These are phyloP conservation scores for Mycosphaerella sp. DNA, from an alignment of 2,329 filamentous ascomycete genomes.

Conservation along the genomic window DNA sequence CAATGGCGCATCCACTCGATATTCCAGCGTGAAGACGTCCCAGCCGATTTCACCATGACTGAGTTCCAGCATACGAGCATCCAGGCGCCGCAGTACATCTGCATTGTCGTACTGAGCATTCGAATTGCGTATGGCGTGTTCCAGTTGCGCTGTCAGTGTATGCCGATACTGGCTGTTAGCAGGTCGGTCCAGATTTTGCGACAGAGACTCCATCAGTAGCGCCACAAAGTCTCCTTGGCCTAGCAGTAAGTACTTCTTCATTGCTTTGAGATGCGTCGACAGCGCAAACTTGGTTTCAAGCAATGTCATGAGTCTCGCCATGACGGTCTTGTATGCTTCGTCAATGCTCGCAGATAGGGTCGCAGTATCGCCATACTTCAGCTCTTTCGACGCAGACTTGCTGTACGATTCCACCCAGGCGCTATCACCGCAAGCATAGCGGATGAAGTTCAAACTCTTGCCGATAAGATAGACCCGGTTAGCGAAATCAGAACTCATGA, in stretches of 20 bases:
- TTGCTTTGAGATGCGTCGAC: slow-evolving; percentile 81
- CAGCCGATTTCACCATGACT: slow-evolving; percentile 96
- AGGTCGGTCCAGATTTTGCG: slow-evolving; percentile 85
- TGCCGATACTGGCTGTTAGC: slow-evolving; percentile 97
- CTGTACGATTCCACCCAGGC: slow-evolving; percentile 95
- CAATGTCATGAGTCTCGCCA: slow-evolving; percentile 85
- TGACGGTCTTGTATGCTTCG: slow-evolving; percentile 95
- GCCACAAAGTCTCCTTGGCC: slow-evolving; percentile 97
- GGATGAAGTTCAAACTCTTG: slow-evolving; percentile 96
- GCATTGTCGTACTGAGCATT: slow-evolving; percentile 94
- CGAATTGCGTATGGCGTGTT: slow-evolving; percentile 93
- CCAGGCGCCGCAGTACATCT: slow-evolving; percentile 83
- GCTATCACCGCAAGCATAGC: slow-evolving; percentile 88
- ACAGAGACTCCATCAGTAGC: slow-evolving; percentile 90
- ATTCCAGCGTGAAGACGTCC: slow-evolving; percentile 98
- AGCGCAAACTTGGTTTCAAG: slow-evolving; percentile 95
- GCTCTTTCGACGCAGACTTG: slow-evolving; percentile 82
- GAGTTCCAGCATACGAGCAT: slow-evolving; percentile 96
- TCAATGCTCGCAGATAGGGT: slow-evolving; percentile 90
- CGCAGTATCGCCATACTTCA: slow-evolving; percentile 87
- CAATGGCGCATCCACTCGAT: slow-evolving; percentile 93
- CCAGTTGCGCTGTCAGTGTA: slow-evolving; percentile 92
- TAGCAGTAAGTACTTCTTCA: slow-evolving; percentile 91
- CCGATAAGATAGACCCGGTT: slow-evolving; percentile 96
- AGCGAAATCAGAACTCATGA: slow-evolving; percentile 88